These are phyloP conservation scores for Cyclocybe aegerita DNA, from an alignment of 768 basidiomycete genomes.

Conservation along the genomic window DNA sequence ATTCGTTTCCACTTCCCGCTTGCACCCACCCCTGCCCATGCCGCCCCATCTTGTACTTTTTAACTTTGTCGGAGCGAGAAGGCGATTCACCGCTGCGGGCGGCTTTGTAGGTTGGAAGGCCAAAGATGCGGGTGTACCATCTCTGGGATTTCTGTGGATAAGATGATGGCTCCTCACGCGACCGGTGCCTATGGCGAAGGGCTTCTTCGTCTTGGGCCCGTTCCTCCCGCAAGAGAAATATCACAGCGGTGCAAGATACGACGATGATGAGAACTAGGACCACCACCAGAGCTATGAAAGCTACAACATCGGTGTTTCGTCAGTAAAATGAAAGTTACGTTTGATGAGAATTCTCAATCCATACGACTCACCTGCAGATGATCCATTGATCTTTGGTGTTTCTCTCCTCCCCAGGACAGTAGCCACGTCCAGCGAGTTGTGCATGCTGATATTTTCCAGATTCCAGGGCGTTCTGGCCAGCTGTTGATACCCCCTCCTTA, in stretches of 20 bases:
- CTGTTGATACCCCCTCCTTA: too few species aligned
- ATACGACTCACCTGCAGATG: slow-evolving; percentile 41
- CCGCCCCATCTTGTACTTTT: slow-evolving; percentile 15
- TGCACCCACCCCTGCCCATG: slow-evolving; percentile 48
- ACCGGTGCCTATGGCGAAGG: slow-evolving; percentile 26
- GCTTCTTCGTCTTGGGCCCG: slow-evolving; percentile 37
- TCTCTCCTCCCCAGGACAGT: slow-evolving; percentile 25
- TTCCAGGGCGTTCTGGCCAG: too few species aligned
- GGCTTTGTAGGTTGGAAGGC: slow-evolving; percentile 2
- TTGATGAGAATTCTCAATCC: not conserved
- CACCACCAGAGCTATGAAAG: slow-evolving; percentile 63
- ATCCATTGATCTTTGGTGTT: slow-evolving; percentile 49
- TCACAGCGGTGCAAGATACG: slow-evolving; percentile 49
- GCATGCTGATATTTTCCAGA: too few species aligned
- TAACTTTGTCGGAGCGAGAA: slow-evolving; percentile 7
- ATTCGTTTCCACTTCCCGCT: slow-evolving; percentile 48
- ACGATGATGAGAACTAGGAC: slow-evolving; percentile 54
- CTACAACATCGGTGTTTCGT: slow-evolving; percentile 23
- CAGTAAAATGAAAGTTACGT: not conserved
- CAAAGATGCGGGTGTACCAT: slow-evolving; percentile 14
- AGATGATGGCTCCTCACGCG: not conserved
- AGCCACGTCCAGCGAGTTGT: not conserved
- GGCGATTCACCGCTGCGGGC: not conserved
- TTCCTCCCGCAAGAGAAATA: slow-evolving; percentile 55
- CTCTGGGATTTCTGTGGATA: slow-evolving; percentile 7